Evolutionary conservation across 1,284 basidiomycete species (phyloP).

Genomic region (Trametes versicolor): DNA sequence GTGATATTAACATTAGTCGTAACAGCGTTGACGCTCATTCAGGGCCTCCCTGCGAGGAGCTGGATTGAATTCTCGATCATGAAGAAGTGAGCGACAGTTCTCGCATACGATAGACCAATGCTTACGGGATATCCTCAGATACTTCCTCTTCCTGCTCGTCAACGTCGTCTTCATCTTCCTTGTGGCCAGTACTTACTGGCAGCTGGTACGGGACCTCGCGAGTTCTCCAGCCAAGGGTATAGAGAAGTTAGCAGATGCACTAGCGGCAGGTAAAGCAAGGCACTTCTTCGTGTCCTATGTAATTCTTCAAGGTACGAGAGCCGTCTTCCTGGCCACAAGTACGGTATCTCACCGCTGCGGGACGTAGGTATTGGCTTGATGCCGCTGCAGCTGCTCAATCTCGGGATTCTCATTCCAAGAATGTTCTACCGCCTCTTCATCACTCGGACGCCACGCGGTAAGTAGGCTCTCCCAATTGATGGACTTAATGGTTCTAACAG

Average conservation of each 20-base stretch:
- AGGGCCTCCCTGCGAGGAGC: conserved; percentile 90
- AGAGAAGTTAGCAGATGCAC: conserved; percentile 85
- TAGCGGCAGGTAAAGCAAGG: conserved; percentile 81
- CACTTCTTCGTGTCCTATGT: conserved; percentile 98
- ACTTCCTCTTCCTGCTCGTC: conserved; percentile 93
- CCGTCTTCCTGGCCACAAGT: neutral
- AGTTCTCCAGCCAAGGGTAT: conserved; percentile 90
- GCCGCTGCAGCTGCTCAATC: conserved; percentile 92
- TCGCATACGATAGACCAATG: conserved; percentile 9
- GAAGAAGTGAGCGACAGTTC: conserved; percentile 75
- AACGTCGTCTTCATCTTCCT: conserved; percentile 98
- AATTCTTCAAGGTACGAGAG: conserved; percentile 82
- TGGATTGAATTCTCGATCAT: conserved; percentile 94
- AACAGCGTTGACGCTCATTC: conserved; percentile 84
- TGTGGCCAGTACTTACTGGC: conserved; percentile 90
- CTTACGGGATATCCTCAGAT: conserved; percentile 58
- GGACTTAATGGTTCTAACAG: conserved; percentile 18
- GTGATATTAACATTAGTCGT: conserved; percentile 3
- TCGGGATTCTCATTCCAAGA: conserved; percentile 85
- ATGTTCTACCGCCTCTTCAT: conserved; percentile 76
- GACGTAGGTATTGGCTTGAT: conserved; percentile 84
- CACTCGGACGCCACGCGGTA: conserved; percentile 89
- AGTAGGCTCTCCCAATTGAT: conserved; percentile 27
- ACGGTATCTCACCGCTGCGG: neutral
- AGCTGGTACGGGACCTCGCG: conserved; percentile 87